Base-by-base conservation (phyloP, 768 basidiomycete genomes). In the Suillus cothurnatus region DNA sequence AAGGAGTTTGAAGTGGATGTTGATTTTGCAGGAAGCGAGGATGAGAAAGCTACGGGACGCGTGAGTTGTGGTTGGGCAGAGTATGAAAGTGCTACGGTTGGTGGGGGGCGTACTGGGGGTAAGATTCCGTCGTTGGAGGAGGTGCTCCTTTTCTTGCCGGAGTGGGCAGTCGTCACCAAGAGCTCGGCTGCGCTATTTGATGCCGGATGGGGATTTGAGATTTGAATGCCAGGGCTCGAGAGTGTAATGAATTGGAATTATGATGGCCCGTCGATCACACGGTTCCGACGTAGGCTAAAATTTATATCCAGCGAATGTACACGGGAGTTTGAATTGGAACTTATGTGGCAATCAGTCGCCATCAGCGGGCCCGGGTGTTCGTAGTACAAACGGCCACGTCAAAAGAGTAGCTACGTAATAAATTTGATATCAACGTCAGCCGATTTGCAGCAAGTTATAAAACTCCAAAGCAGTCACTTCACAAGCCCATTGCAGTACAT, bases 81-180 rank as follows among this genome's bases (percentile, higher is more conserved):
- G 71, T 87, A 88, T 68, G 84, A 85, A 74, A 85, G 84, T 69
- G 86, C 73, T 50, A 83, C 80, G 67, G 72, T 85, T 15, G 86
- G 85, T 49, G 78, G 81, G 66, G 80, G 80, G 21, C 21, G 66
- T 19, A 68, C 69, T 52, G 72, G 71, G 23, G 81, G 75, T 36
- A 83, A 79, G 76, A 90, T 92, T 23, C 90, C 91, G 6, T 90
- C 90, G 3, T 79, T 85, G 55, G 89, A 92, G 71, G 91, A 93
- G 71, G 82, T 85, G 32, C 71, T 91, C 8, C 71, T 74, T 8
- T 90, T 88, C 73, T 73, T 91, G 64, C 91, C 91, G 23, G 77
- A 82, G 55, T 93, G 91, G 91, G 87, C 83, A 12, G 80, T 81
- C n/a, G 84, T 84, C 55, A 84, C 84, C 6, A 90, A 90, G 77